Evolutionary conservation across 345 rosid genomes (phyloP), one percentile per base, ranked within the genome.

Genomic region (Brassica cretica): DNA sequence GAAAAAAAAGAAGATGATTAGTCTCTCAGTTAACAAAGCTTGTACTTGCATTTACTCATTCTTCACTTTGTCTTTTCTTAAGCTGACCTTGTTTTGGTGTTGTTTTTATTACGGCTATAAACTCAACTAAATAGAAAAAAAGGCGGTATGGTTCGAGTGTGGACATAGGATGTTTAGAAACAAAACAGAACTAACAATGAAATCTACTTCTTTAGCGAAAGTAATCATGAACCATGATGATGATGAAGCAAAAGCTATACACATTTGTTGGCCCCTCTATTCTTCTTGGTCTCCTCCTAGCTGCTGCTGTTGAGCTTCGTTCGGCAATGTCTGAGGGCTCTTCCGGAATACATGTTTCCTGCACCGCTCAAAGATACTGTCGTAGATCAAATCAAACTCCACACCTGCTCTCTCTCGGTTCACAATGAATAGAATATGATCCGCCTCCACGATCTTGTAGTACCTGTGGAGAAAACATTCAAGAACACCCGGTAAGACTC

Each of bases 381-480:
- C 99, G n/a, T 95, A 95, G 49, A 95, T 86, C 39, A 91, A 73
- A 82, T 95, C 99, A 14, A 93, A 95, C 70, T 90, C 91, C 55
- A 91, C 87, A 35, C 98, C 98, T 12, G 99, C 98, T 86, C 99
- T 85, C 70, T 95, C 99, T 70, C 97, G 72, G 74, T 89, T 93
- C 55, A 95, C 75, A 5, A 95, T 81, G 83, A 95, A 93, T 58
- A 86, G 24, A 24, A 95, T 84, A 84, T 95, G 99, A 85, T 95
- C 99, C 7, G 84, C 99, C 81, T 91, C 97, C 72, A 90, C 88
- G 5, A 91, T 83, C 85, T 91, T 93, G 91, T 95, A 91, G 82
- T 91, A 93, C 99, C 99, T 95, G 84, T 49, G 2, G 18, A 16
- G 5, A 63, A 63, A 85, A 66, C 63, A 71, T 58, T 18, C 63